Base-by-base conservation (phyloP, 441 rosid species). In the Gossypium davidsonii region DNA sequence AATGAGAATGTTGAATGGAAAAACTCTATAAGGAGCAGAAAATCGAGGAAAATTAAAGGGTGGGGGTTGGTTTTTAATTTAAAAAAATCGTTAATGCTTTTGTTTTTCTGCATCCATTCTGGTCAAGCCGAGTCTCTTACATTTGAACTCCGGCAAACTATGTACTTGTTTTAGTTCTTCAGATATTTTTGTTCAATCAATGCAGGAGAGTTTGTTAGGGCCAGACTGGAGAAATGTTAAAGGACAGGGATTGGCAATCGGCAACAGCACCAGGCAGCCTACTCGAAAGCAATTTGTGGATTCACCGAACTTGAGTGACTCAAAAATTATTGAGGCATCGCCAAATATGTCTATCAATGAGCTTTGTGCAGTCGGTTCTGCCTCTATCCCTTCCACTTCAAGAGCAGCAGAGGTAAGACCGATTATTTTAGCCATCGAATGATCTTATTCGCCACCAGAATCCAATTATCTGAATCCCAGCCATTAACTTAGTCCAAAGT, bases 201-300 rank as follows among this genome's bases (percentile, higher is more conserved):
- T 78, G 67, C 85, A 92, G 98, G 96, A 92, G 77, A 80, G 71
- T 76, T 61, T 82, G 72, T 26, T 84, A 23, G 96, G 91, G 76
- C 71, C 80, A n/a, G 96, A 90, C 68, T 85, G 97, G 93, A 88
- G 92, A 83, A 88, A 82, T 78, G 71, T 84, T 72, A 90, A 87
- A 82, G 98, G 89, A 79, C 89, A 49, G 20, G 15, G 44, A 48
- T 48, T 23, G 71, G 34, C 23, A n/a, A 10, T 23, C 28, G 58
- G 90, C 76, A 89, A 95, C 80, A 85, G 90, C 77, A 85, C 86
- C 84, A 87, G 94, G 79, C 91, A 85, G 81, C 80, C 88, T 56
- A 70, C 87, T 10, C 88, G 84, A 75, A 92, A 90, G 79, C 92
- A 87, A 78, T 83, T 81, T 73, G 73, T 78, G 74, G 98, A 90